phyloP scores from a whole-genome alignment of 306 rosid species.

The Comarum palustre region DNA sequence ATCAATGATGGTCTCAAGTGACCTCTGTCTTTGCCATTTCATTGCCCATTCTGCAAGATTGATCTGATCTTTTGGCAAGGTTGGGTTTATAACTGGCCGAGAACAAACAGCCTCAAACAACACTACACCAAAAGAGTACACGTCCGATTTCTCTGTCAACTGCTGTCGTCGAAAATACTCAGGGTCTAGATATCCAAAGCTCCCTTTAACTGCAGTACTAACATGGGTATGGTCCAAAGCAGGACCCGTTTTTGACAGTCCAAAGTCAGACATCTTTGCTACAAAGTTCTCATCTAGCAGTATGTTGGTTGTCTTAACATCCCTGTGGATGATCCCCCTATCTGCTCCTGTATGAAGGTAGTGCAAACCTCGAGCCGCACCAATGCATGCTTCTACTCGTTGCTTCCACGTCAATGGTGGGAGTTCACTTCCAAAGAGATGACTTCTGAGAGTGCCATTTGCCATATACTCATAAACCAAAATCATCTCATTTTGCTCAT shows the following conservation, averaged over 20 bases:
- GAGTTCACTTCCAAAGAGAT: slow-evolving; percentile 77
- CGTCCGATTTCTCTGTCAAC: slow-evolving; percentile 92
- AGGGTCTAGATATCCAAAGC: slow-evolving; percentile 93
- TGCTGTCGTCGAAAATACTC: slow-evolving; percentile 89
- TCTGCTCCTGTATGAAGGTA: slow-evolving; percentile 95
- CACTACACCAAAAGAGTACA: slow-evolving; percentile 91
- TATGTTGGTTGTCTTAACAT: slow-evolving; percentile 93
- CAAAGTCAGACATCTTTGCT: slow-evolving; percentile 93
- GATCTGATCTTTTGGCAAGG: slow-evolving; percentile 82
- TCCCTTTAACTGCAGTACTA: slow-evolving; percentile 96
- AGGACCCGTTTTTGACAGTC: slow-evolving; percentile 89
- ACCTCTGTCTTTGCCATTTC: slow-evolving; percentile 71
- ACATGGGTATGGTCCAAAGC: slow-evolving; percentile 88
- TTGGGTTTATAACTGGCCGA: slow-evolving; percentile 90
- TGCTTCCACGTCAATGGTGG: slow-evolving; percentile 83
- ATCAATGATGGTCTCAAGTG: slow-evolving; percentile 66
- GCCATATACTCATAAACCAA: slow-evolving; percentile 95
- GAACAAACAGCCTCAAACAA: slow-evolving; percentile 86
- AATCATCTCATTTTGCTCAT: slow-evolving; percentile 88
- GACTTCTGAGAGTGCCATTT: slow-evolving; percentile 89
- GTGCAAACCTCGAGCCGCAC: slow-evolving; percentile 94
- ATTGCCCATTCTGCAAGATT: slow-evolving; percentile 98
- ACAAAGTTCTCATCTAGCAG: slow-evolving; percentile 74
- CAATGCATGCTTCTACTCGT: slow-evolving; percentile 82
- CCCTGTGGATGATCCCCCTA: slow-evolving; percentile 88